Evolutionary conservation across 352 stramenopile species (phyloP).

Genomic region (Thraustotheca clavata): DNA sequence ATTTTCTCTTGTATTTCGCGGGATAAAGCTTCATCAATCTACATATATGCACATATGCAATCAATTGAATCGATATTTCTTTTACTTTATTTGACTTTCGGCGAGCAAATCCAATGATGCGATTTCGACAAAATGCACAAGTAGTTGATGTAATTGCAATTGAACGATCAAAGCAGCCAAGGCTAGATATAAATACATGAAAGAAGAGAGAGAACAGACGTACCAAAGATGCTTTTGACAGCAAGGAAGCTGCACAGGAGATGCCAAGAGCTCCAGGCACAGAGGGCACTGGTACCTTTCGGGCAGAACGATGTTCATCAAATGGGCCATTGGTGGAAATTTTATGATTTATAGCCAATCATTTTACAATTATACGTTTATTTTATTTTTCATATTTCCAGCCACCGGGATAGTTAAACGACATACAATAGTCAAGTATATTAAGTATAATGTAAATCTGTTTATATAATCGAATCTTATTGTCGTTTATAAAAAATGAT

Average conservation of each 20-base stretch:
- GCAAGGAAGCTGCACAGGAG: conserved; percentile 58
- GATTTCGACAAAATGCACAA: conserved; percentile 70
- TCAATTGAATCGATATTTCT: background rate
- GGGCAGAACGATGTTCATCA: conserved; percentile 24
- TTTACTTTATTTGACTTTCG: conserved; percentile 57
- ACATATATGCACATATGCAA: background rate
- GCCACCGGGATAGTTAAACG: background rate
- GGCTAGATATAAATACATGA: conserved; percentile 22
- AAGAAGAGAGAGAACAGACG: background rate
- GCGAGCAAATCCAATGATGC: conserved; percentile 61
- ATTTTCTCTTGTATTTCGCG: conserved; percentile 31
- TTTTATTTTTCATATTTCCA: too few relatives aligned
- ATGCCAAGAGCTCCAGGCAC: conserved; percentile 62
- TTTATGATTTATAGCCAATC: background rate
- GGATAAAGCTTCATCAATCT: conserved; percentile 51
- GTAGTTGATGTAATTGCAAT: conserved; percentile 67
- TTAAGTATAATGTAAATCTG: too few relatives aligned
- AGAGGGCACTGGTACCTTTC: conserved; percentile 69
- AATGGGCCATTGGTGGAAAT: background rate
- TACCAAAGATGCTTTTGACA: conserved; percentile 66
- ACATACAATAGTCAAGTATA: background rate
- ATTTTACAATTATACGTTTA: too few relatives aligned
- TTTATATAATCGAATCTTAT: too few relatives aligned
- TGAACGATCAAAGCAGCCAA: conserved; percentile 60
- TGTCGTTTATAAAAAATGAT: too few relatives aligned